These are phyloP conservation scores for Meira miltonrushii DNA, from an alignment of 1,284 basidiomycete genomes.

Conservation along the genomic window DNA sequence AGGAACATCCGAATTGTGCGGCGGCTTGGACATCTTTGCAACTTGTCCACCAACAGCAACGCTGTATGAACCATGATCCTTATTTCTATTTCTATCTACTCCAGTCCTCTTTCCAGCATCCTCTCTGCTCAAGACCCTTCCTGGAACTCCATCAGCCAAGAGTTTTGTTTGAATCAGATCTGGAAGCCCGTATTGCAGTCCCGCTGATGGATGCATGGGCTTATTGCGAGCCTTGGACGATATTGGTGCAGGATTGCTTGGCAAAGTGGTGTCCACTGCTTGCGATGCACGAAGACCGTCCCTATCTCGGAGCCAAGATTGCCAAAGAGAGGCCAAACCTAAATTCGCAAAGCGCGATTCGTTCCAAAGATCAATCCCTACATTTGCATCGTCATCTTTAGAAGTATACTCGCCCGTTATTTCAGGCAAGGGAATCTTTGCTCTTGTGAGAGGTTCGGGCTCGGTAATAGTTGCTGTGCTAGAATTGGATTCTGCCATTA, in stretches of 20 bases:
- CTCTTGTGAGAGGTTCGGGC: background rate
- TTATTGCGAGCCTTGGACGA: background rate
- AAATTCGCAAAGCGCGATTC: background rate
- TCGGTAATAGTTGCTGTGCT: background rate
- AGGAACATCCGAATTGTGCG: background rate
- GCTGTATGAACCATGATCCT: background rate
- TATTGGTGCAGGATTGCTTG: background rate
- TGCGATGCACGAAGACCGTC: background rate
- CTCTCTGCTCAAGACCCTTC: constrained; percentile 16
- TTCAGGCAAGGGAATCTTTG: background rate
- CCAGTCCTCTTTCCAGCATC: background rate
- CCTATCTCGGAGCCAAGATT: background rate
- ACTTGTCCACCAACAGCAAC: constrained; percentile 3
- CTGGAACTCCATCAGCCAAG: constrained; percentile 32
- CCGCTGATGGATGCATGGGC: constrained; percentile 31
- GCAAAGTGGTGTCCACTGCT: background rate
- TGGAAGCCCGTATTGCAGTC: constrained; percentile 45
- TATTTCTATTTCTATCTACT: background rate
- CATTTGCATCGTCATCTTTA: background rate
- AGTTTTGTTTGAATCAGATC: constrained; percentile 38
- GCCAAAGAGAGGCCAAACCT: background rate
- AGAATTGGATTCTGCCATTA: background rate
- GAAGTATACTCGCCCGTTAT: background rate
- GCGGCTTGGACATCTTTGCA: constrained; percentile 3
- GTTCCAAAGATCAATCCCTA: background rate